Evolutionary conservation across 192 early-diverging fungal genomes (phyloP).

Genomic region (Gonapodya prolifera): DNA sequence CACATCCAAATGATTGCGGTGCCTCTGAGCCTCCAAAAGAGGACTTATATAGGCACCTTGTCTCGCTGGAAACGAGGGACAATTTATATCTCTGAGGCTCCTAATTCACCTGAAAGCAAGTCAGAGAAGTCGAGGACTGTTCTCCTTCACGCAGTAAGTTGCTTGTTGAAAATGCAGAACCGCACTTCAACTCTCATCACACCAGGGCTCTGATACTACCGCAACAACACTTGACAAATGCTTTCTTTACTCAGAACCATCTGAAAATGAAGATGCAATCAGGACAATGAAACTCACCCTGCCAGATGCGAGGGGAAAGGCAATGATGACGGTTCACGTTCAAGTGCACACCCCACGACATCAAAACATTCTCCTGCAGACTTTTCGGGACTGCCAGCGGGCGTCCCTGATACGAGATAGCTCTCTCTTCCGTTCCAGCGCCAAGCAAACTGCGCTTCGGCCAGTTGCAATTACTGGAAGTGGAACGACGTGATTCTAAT

Average conservation of each 20-base stretch:
- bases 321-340: not conserved
- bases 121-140: not conserved
- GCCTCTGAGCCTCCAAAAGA: not conserved
- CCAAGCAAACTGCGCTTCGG: too few species aligned
- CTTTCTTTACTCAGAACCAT: not conserved
- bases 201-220: not conserved
- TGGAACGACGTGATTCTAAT: too few species aligned
- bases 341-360: not conserved
- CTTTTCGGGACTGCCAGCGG: not conserved
- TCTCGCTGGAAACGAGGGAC: not conserved
- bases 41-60: not conserved
- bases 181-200: not conserved
- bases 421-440: too few species aligned
- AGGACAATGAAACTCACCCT: not conserved
- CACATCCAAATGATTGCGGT: not conserved
- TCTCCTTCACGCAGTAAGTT: not conserved
- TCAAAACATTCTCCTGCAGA: not conserved
- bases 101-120: too few species aligned
- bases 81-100: not conserved
- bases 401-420: not conserved
- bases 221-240: not conserved
- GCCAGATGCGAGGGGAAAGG: not conserved
- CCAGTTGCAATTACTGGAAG: too few species aligned
- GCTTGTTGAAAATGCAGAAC: not conserved
- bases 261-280: not conserved